Evolutionary conservation across 2,329 filamentous ascomycete species (phyloP).

Genomic region (Neonectria faginata): DNA sequence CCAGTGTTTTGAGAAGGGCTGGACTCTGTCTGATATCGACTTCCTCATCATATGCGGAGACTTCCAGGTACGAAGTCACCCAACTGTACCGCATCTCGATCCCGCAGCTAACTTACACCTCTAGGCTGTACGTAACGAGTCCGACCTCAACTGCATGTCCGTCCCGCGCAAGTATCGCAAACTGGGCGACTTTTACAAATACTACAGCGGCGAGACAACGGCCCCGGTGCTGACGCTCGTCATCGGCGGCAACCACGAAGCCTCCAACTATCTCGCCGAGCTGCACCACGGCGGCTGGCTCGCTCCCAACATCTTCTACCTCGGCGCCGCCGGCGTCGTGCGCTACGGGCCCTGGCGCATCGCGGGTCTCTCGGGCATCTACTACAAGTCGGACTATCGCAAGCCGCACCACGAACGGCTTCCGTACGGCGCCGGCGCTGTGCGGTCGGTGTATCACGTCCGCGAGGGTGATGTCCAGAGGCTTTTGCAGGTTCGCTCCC

Average conservation of each 20-base stretch:
- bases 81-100: neutral
- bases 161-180: conserved; percentile 86
- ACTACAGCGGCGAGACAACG: conserved; percentile 81
- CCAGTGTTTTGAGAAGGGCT: conserved; percentile 24
- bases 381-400: conserved; percentile 87
- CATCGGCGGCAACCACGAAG: conserved; percentile 94
- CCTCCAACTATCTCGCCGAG: conserved; percentile 88
- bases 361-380: conserved; percentile 90
- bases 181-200: conserved; percentile 92
- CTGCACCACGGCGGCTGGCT: conserved; percentile 97
- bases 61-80: conserved; percentile 74
- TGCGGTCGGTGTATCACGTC: conserved; percentile 89
- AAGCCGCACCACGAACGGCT: conserved; percentile 86
- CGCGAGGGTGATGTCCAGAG: conserved; percentile 89
- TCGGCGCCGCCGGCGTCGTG: conserved; percentile 90
- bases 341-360: conserved; percentile 88
- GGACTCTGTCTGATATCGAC: conserved; percentile 70
- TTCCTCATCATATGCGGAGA: conserved; percentile 94
- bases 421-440: conserved; percentile 80
- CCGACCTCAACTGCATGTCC: conserved; percentile 88
- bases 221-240: conserved; percentile 93
- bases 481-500: conserved; percentile 80
- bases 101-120: neutral
- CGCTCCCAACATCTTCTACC: conserved; percentile 94
- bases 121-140: conserved; percentile 85